Base-by-base conservation (phyloP, 805 yeast genomes). In the Saccharomycopsis babjevae region DNA sequence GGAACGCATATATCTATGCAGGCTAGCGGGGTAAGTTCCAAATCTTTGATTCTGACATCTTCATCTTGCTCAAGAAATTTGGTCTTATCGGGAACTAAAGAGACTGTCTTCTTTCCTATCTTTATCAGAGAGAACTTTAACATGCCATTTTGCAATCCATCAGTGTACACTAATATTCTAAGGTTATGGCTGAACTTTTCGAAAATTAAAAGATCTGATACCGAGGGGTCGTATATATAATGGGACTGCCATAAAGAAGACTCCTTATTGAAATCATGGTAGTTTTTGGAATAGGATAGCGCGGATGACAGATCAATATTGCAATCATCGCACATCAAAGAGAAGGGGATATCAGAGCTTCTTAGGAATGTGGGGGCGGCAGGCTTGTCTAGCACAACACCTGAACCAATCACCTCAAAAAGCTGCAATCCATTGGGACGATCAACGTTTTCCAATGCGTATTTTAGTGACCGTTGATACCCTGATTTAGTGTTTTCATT, bases 21-120 rank as follows among this genome's bases (percentile, higher is more conserved):
- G 5, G 18, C 20, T 8, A 46, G 39, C 22, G 16, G 32, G 10
- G 25, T 32, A 16, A 56, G 18, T 20, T 36, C 28, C 2, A 40
- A 43, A 13, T 56, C 50, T n/a, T 40, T 18, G 18, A 42, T 22
- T 15, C 30, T 40, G 15, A 56, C 42, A 52, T 25, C 30, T n/a
- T 25, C 42, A 42, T 15, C 40, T 32, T 42, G 50, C 20, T 22
- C 3, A 22, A 11, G n/a, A 25, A 32, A 56, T 56, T 56, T 36
- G 10, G 50, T 25, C 7, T 30, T 20, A 5, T 39, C 34, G 4
- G 46, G 50, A 5, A 30, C 15, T 10, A 56, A 30, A 8, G 52
- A 39, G n/a, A 56, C 18, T 13, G 16, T 57, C 30, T 68, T 66
- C 28, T 68, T 66, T 2, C 68, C 68, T 22, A 67, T 64, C 6